Evolutionary conservation across 192 early-diverging fungal genomes (phyloP).

Genomic region (Rhizoclosmatium sp.): DNA sequence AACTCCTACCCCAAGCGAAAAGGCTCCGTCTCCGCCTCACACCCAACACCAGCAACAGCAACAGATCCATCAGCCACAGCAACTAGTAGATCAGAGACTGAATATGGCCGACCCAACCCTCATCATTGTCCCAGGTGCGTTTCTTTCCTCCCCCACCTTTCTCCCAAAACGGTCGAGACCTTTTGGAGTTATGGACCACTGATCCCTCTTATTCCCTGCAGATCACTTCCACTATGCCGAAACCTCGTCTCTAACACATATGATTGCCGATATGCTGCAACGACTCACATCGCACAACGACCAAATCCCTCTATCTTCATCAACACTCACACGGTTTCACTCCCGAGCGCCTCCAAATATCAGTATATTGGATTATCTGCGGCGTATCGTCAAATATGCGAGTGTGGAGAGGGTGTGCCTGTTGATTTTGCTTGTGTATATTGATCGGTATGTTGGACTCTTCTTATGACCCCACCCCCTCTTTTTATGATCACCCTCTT

Average conservation of each 20-base stretch:
- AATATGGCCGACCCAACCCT: neutral
- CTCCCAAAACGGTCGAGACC: too few species aligned
- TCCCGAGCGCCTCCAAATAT: conserved; percentile 91
- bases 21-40: neutral
- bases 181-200: too few species aligned
- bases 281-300: conserved; percentile 73
- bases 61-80: neutral
- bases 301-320: conserved; percentile 61
- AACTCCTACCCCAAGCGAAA: neutral
- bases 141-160: neutral
- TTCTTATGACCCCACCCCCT: neutral
- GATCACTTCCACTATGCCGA: conserved; percentile 51
- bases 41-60: neutral
- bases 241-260: conserved; percentile 38
- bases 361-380: conserved; percentile 85
- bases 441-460: conserved; percentile 68
- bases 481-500: neutral
- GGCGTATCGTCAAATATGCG: conserved; percentile 91
- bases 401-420: conserved; percentile 88
- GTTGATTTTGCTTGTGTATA: conserved; percentile 89
- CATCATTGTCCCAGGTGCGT: conserved; percentile 28
- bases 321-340: conserved; percentile 91
- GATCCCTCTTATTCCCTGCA: neutral
- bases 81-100: neutral
- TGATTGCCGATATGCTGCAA: conserved; percentile 58